These are phyloP conservation scores for Rhodotorula sp. DNA, from an alignment of 1,284 basidiomycete species.

Conservation along the genomic window DNA sequence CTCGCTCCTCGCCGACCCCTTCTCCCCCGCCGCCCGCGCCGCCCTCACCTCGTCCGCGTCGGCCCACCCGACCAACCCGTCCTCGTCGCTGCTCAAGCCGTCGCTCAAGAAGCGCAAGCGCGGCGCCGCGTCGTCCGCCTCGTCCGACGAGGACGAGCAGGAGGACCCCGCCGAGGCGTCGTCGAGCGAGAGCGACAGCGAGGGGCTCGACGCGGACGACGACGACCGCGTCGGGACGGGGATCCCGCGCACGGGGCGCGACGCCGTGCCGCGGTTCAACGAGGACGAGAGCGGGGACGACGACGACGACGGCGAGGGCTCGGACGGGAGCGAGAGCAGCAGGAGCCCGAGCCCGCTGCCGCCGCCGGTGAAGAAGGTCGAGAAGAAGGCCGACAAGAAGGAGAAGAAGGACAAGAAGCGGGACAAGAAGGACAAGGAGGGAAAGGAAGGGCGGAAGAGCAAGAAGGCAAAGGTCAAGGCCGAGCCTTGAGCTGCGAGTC, in stretches of 20 bases:
- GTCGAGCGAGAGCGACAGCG: not conserved
- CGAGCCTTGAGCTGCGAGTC: not conserved
- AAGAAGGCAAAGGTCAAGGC: conserved; percentile 24
- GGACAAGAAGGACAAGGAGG: not conserved
- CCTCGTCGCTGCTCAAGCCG: not conserved
- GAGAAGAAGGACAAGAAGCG: not conserved
- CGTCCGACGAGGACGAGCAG: conserved; percentile 12
- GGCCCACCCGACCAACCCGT: not conserved
- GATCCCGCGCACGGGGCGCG: conserved; percentile 1
- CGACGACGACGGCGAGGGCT: not conserved
- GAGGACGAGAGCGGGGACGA: not conserved
- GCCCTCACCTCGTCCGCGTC: not conserved
- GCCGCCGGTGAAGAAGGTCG: conserved; percentile 5
- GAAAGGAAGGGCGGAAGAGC: conserved; percentile 10
- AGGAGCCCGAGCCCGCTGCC: conserved; percentile 26
- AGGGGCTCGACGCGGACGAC: conserved; percentile 19
- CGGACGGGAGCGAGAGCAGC: conserved; percentile 8
- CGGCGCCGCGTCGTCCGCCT: not conserved
- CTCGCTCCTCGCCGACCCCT: conserved; percentile 82
- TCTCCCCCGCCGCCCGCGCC: conserved; percentile 58
- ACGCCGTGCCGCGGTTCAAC: conserved; percentile 1
- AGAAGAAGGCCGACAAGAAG: not conserved
- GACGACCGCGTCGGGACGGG: conserved; percentile 35
- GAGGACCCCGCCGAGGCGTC: not conserved
- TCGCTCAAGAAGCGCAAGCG: conserved; percentile 21